These are phyloP conservation scores for Gleditsia sinensis DNA, from an alignment of 306 rosid species.

Conservation along the genomic window DNA sequence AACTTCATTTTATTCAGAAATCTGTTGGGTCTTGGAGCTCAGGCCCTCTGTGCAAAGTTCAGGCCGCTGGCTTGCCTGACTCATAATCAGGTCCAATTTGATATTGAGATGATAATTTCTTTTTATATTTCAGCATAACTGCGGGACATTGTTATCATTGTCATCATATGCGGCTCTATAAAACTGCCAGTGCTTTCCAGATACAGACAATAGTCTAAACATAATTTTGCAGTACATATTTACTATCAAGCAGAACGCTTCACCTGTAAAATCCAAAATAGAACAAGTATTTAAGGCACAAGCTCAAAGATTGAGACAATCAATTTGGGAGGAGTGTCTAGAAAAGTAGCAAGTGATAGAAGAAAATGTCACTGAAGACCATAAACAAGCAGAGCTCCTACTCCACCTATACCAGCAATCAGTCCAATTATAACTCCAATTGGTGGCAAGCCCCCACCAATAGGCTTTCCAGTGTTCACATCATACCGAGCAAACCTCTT, in stretches of 20 bases:
- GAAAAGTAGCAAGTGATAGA: neutral
- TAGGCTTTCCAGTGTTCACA: constrained; percentile 75
- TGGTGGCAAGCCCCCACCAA: constrained; percentile 93
- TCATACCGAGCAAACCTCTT: constrained; percentile 89
- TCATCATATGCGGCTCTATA: too few species aligned
- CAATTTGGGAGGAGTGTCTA: constrained; percentile 16
- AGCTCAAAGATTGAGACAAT: neutral
- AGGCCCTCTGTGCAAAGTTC: too few species aligned
- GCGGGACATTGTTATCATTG: too few species aligned
- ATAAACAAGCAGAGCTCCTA: constrained; percentile 92
- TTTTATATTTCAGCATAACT: too few species aligned
- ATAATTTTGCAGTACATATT: constrained; percentile 24
- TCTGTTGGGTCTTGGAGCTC: too few species aligned
- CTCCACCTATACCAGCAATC: constrained; percentile 77
- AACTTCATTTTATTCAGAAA: too few species aligned
- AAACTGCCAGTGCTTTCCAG: neutral
- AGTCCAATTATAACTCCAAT: constrained; percentile 87
- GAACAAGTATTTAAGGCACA: constrained; percentile 19
- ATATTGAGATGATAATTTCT: too few species aligned
- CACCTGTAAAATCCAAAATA: constrained; percentile 13
- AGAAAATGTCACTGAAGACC: constrained; percentile 78
- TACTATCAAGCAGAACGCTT: constrained; percentile 26
- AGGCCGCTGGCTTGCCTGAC: too few species aligned
- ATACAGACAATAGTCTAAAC: neutral
- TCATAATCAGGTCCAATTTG: too few species aligned